These are phyloP conservation scores for Gracilaria gracilis DNA, from an alignment of 23 red algal genomes.

Conservation along the genomic window DNA sequence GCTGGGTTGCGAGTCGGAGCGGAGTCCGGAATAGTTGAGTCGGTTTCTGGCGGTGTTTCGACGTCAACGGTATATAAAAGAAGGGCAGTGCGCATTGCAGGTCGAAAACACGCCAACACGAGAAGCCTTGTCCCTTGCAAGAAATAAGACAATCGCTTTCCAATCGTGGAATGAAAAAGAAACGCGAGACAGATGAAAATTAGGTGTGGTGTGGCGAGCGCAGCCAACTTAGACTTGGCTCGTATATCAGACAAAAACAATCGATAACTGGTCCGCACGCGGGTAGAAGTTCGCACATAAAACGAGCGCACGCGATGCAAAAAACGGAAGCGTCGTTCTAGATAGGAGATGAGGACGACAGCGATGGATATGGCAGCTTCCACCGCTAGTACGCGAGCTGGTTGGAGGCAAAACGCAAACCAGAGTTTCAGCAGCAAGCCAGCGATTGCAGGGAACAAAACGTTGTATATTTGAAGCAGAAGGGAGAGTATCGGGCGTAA, in stretches of 20 bases:
- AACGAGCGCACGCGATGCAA: conserved; percentile 2
- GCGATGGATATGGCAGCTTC: conserved; percentile 37
- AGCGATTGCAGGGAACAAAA: conserved; percentile 9
- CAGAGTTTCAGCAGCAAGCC: conserved; percentile 18
- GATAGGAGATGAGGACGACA: not conserved
- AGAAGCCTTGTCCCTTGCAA: conserved; percentile 21
- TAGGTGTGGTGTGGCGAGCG: conserved; percentile 34
- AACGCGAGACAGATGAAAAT: conserved; percentile 28
- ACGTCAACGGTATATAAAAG: conserved; percentile 55
- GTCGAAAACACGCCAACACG: conserved; percentile 39
- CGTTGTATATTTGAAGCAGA: conserved; percentile 1
- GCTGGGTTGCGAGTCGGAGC: not conserved
- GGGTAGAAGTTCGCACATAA: not conserved
- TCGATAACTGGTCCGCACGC: conserved; percentile 20
- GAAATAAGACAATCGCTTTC: conserved; percentile 1
- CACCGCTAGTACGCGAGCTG: conserved; percentile 29
- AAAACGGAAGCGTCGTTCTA: conserved; percentile 54
- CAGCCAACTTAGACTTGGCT: conserved; percentile 46
- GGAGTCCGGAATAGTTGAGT: not conserved
- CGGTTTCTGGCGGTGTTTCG: not conserved
- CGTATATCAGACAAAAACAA: conserved; percentile 1
- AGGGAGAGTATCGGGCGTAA: conserved; percentile 27
- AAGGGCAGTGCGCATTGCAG: conserved; percentile 24
- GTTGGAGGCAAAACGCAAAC: conserved; percentile 33
- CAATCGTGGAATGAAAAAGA: conserved; percentile 17